Conservation (phyloP, 1,139 yeast species). For the Candida smagusa region DNA sequence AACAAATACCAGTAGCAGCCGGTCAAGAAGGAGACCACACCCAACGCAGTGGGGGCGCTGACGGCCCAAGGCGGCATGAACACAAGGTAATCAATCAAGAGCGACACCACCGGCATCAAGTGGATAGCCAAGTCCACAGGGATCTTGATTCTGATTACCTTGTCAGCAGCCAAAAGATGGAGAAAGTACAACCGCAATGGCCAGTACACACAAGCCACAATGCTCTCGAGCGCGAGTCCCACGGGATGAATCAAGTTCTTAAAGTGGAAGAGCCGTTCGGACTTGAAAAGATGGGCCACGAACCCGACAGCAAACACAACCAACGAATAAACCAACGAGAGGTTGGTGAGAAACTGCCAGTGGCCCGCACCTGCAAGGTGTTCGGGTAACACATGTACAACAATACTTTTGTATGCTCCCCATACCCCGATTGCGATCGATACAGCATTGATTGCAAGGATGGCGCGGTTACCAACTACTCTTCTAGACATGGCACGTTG, state of each 20-base stretch:
- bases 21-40: conserved; percentile 37
- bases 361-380: conserved; percentile 55
- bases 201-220: conserved; percentile 67
- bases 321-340: conserved; percentile 49
- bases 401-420: conserved; percentile 23
- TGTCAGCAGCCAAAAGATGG: conserved; percentile 34
- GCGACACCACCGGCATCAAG: conserved; percentile 51
- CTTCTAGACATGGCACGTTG: conserved; percentile 14
- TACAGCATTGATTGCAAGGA: conserved; percentile 21
- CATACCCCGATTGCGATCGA: conserved; percentile 30
- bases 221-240: conserved; percentile 53
- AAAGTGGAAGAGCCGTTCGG: conserved; percentile 19
- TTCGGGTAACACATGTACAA: conserved; percentile 37
- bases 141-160: conserved; percentile 38
- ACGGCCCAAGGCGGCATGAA: conserved; percentile 51
- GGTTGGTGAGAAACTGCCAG: conserved; percentile 65
- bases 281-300: conserved; percentile 33
- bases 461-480: conserved; percentile 30
- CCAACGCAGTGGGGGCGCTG: conserved; percentile 36
- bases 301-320: conserved; percentile 41
- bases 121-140: conserved; percentile 56
- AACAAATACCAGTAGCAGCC: conserved; percentile 53
- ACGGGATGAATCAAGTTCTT: conserved; percentile 47
- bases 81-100: conserved; percentile 51
- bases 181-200: conserved; percentile 53